Base-by-base conservation (phyloP, 2,329 filamentous ascomycete genomes). In the Gliomastix tumulicola region DNA sequence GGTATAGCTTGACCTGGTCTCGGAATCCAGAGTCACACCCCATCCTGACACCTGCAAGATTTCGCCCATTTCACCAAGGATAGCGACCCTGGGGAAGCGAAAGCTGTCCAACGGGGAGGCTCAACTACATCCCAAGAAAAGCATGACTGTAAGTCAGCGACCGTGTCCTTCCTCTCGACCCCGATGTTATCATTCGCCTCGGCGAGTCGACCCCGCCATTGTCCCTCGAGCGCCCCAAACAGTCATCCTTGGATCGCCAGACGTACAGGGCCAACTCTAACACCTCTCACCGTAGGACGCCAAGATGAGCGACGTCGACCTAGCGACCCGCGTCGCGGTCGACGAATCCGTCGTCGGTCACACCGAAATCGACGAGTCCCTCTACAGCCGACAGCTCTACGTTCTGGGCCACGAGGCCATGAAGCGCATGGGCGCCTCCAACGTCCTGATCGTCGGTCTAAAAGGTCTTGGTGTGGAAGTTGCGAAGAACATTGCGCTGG, bases 371-470 rank as follows among this genome's bases (percentile, higher is more conserved):
- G 80, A 84, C 50, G 80, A 84, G 58, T 80, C 79, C 38, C 76
- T 84, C 49, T 84, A 84, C 68, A 84, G 79, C 57, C 74, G 80
- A 56, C 80, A 84, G 64, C 79, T 84, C 49, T 84, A 84, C 55
- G 80, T 83, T 42, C 60, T 82, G 35, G 79, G 79, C 45, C 79
- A 83, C 52, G 79, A 82, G 62, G 92, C 92, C 47, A 98, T 98
- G 92, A 97, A 94, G 74, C 88, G 92, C 54, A 98, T 98, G 92
- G 79, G 89, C 54, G 86, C 88, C 43, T 97, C 92, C 38, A 94
- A 97, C 56, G 78, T 98, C 41, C 84, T 98, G 36, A 74, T 98
- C 39, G 84, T 90, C 44, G 92, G 92, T 45, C 70, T 97, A 48
- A 90, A 92, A 61, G 92, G 92, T 35, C 76, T 98, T 28, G 92